Base-by-base conservation (phyloP, 441 rosid genomes). In the Adansonia madagascariensis region DNA sequence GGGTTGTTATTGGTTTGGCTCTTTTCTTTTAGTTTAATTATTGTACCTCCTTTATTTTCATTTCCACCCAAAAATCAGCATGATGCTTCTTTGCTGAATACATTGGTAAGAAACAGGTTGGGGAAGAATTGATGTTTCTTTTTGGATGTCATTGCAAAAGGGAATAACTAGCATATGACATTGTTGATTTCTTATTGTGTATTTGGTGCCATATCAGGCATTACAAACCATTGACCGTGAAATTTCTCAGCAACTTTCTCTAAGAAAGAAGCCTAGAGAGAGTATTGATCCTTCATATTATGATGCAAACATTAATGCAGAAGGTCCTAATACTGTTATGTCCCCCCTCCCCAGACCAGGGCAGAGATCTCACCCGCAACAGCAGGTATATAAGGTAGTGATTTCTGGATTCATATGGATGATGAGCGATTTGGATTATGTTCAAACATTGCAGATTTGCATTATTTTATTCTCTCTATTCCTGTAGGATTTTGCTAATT, bases 341-440 rank as follows among this genome's bases (percentile, higher is more conserved):
- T 87, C 97, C 39, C 94, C 91, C 49, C 93, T 97, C 20, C 94
- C 97, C 15, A 94, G 90, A 79, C 94, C 98, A 22, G 97, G 98
- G 56, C 95, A 94, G 64, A 81, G 94, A 75, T 89, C 99, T n/a
- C 75, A 85, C 56, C 90, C 98, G 79, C 97, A 96, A 77, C 97
- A 92, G 88, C 91, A 97, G 74, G 98, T 95, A 82, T 95, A 41
- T 41, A 41, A 92, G 96, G 99, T 92, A 84, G 50, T 0, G 49
- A 73, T 27, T 17, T 17, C 24, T 56, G 24, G 24, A 17, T 18
- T 18, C 11, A 31, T 31, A 1, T 17, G 24, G 61, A 17, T 56
- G 61, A 56, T 2, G 24, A 17, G 61, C 18, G 61, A 18, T 56
- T 56, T 8, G 24, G 24, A 18, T 56, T 18, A 17, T 56, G 24